Percentiles rank a stretch among this genome's conserved stretches.
These are phyloP conservation scores for Powellomyces hirtus DNA, from an alignment of 192 early-diverging fungal species.

Conservation along the genomic window DNA sequence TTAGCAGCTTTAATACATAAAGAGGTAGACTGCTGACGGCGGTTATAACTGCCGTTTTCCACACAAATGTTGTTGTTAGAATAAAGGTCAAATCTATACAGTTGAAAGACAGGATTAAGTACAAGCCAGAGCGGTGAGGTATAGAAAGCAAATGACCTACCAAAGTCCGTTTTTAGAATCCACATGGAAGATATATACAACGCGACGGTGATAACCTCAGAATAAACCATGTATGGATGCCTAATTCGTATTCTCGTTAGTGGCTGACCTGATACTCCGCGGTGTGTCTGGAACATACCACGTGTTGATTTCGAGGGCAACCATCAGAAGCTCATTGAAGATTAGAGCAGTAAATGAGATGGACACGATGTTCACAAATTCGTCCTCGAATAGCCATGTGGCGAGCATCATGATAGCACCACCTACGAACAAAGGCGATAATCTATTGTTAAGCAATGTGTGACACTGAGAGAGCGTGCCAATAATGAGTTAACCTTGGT, in stretches of 20 bases:
- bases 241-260: constrained; percentile 21
- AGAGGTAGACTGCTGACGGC: constrained; percentile 82
- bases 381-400: constrained; percentile 90
- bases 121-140: neutral
- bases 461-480: too few species aligned
- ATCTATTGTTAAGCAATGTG: too few species aligned
- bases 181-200: constrained; percentile 89
- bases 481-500: constrained; percentile 79
- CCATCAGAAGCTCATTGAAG: constrained; percentile 95
- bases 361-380: constrained; percentile 92
- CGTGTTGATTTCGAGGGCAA: constrained; percentile 87
- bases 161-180: constrained; percentile 88
- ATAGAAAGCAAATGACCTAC: constrained; percentile 41
- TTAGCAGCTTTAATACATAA: constrained; percentile 79
- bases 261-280: neutral
- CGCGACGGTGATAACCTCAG: constrained; percentile 74
- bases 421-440: constrained; percentile 35
- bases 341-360: constrained; percentile 94
- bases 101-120: neutral
- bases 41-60: constrained; percentile 89
- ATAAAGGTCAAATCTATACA: constrained; percentile 78
- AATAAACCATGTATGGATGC: constrained; percentile 85
- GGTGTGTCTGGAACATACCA: constrained; percentile 52
- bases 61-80: constrained; percentile 76
- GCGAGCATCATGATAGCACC: constrained; percentile 94